Evolutionary conservation across 192 early-diverging fungal genomes (phyloP).

Genomic region (Coemansia sp.): DNA sequence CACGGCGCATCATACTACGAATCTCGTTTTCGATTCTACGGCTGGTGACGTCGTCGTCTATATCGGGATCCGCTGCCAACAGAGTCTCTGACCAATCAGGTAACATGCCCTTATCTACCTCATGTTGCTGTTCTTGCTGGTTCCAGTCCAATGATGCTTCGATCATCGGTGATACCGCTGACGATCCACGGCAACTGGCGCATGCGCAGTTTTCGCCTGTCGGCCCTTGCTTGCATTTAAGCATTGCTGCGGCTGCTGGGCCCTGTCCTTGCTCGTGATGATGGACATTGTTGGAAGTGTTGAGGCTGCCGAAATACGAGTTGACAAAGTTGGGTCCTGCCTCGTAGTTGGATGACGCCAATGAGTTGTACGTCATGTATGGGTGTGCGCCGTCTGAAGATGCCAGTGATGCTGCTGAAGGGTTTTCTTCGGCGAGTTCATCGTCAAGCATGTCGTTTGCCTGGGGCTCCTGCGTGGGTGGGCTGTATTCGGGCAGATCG

Average conservation of each 20-base stretch:
- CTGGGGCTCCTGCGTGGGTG: not conserved
- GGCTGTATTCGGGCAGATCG: not conserved
- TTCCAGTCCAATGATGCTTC: no score
- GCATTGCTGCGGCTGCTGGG: slow-evolving; percentile 23
- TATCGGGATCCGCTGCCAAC: not conserved
- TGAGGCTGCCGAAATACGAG: slow-evolving; percentile 12
- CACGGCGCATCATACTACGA: slow-evolving; percentile 42
- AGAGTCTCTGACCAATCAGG: not conserved
- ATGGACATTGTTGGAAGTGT: no score
- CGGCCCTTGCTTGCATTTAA: slow-evolving; percentile 16
- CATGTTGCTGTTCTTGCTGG: not conserved
- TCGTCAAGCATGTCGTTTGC: not conserved
- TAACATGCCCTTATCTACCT: not conserved
- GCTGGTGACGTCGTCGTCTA: slow-evolving; percentile 33
- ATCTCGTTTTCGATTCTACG: slow-evolving; percentile 41
- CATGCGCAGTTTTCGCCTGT: not conserved
- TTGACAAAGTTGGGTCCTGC: slow-evolving; percentile 23
- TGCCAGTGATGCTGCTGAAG: not conserved
- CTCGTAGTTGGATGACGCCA: slow-evolving; percentile 14
- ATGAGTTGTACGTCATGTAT: slow-evolving; percentile 17
- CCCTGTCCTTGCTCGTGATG: slow-evolving; percentile 4
- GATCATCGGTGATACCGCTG: no score
- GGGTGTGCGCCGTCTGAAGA: not conserved
- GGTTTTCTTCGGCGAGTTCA: slow-evolving; percentile 5
- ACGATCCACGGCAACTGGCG: not conserved